Conservation (phyloP, 352 stramenopile genomes). For the Globisporangium parvum region DNA sequence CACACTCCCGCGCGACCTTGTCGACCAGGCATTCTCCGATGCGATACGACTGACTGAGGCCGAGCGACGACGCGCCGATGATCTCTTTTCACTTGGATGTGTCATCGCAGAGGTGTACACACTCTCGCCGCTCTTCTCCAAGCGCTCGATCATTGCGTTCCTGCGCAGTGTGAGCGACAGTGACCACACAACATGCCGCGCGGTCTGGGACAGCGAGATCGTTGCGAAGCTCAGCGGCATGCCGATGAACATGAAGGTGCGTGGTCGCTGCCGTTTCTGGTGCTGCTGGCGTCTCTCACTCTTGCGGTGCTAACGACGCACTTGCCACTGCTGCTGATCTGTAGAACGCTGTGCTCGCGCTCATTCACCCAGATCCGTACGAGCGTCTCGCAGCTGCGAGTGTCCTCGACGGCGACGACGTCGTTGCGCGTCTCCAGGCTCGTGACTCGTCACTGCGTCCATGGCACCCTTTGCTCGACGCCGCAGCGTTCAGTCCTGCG, state of each 20-base stretch:
- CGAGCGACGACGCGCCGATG: conserved; percentile 28
- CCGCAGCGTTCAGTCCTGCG: conserved; percentile 12
- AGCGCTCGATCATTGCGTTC: conserved; percentile 37
- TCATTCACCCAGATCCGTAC: conserved; percentile 41
- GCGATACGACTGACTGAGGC: conserved; percentile 18
- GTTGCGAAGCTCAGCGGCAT: conserved; percentile 21
- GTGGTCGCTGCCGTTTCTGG: background rate
- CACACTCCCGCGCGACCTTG: conserved; percentile 9
- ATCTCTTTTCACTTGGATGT: conserved; percentile 64
- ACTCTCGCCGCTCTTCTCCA: conserved; percentile 48
- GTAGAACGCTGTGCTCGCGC: conserved; percentile 31
- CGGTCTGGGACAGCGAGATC: conserved; percentile 24
- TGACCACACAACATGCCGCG: background rate
- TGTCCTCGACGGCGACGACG: conserved; percentile 29
- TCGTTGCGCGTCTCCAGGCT: conserved; percentile 11
- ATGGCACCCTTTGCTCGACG: background rate
- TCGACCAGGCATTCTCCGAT: conserved; percentile 18
- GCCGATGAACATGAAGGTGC: conserved; percentile 50
- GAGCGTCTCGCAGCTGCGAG: conserved; percentile 25
- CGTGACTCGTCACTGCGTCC: background rate
- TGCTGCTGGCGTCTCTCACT: background rate
- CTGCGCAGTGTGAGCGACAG: conserved; percentile 7
- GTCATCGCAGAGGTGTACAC: conserved; percentile 70
- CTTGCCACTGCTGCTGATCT: background rate
- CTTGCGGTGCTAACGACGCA: background rate